A percentile compares a stretch with the other conserved stretches of the same genome.
phyloP scores from a whole-genome alignment of 2,329 filamentous ascomycete genomes.

The Diplodia mutila region DNA sequence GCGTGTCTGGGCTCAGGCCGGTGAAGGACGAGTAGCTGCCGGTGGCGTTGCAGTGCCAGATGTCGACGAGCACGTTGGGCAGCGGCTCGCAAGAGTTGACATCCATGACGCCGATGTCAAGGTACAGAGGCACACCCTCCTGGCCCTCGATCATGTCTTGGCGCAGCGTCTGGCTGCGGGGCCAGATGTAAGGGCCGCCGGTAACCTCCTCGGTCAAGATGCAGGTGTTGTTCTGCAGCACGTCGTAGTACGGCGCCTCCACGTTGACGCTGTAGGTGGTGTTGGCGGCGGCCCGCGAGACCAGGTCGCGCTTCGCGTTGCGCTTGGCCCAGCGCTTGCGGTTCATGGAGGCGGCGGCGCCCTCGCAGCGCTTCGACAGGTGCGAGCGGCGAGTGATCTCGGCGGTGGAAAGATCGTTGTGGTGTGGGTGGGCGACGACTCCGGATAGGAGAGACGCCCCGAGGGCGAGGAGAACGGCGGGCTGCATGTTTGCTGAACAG shows the following conservation, averaged over 20 bases:
- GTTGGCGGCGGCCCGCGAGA: slow-evolving; percentile 19
- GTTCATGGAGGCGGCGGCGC: slow-evolving; percentile 22
- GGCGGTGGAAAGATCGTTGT: neutral
- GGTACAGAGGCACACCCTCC: slow-evolving; percentile 44
- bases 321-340: slow-evolving; percentile 24
- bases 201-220: slow-evolving; percentile 36
- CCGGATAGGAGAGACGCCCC: slow-evolving; percentile 9
- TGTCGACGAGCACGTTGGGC: slow-evolving; percentile 40
- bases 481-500: neutral
- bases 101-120: slow-evolving; percentile 49
- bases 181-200: slow-evolving; percentile 35
- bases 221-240: slow-evolving; percentile 29
- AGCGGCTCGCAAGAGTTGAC: slow-evolving; percentile 48
- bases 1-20: slow-evolving; percentile 28
- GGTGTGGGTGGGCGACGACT: slow-evolving; percentile 15
- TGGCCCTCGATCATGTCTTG: slow-evolving; percentile 44
- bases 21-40: slow-evolving; percentile 38
- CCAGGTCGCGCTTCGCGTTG: slow-evolving; percentile 24
- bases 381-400: slow-evolving; percentile 10
- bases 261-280: slow-evolving; percentile 23
- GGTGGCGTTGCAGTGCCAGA: slow-evolving; percentile 37
- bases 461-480: slow-evolving; percentile 11
- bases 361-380: slow-evolving; percentile 19
- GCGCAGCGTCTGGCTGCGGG: slow-evolving; percentile 31
- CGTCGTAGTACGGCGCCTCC: slow-evolving; percentile 27